Percentiles rank a stretch among this genome's conserved stretches.
Evolutionary conservation across 1,284 basidiomycete genomes (phyloP).

Genomic region (Moesziomyces globuligerus): DNA sequence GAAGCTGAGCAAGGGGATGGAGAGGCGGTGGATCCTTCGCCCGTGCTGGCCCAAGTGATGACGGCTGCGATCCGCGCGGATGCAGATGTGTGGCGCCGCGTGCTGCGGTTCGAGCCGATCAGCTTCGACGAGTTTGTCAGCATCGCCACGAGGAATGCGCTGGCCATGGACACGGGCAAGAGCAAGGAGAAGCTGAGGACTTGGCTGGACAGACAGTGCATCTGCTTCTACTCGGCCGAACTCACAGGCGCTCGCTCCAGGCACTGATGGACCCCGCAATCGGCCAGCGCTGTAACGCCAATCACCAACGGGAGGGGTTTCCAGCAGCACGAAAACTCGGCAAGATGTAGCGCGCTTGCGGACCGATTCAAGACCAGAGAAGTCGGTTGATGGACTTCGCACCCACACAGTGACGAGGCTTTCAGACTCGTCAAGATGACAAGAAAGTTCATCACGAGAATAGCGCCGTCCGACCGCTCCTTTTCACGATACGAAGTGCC

Average conservation of each 20-base stretch:
- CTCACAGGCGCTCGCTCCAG: slow-evolving; percentile 22
- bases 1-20: not conserved
- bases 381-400: no score
- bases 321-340: no score
- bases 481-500: no score
- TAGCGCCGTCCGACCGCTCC: no score
- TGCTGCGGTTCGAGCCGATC: slow-evolving; percentile 44
- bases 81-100: slow-evolving; percentile 7
- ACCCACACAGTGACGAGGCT: no score
- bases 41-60: slow-evolving; percentile 23
- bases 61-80: slow-evolving; percentile 16
- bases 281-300: no score
- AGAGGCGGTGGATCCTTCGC: slow-evolving; percentile 13
- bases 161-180: slow-evolving; percentile 23
- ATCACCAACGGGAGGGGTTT: no score
- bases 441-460: no score
- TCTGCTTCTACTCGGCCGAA: slow-evolving; percentile 38
- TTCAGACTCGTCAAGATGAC: no score
- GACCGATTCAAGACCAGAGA: no score
- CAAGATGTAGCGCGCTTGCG: no score
- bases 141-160: slow-evolving; percentile 14
- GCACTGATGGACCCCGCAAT: no score
- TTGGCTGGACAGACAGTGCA: slow-evolving; percentile 40
- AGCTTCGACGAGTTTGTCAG: slow-evolving; percentile 45
- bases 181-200: slow-evolving; percentile 33